phyloP scores from a whole-genome alignment of 495 filamentous ascomycete genomes.

The Penicillium soppii region DNA sequence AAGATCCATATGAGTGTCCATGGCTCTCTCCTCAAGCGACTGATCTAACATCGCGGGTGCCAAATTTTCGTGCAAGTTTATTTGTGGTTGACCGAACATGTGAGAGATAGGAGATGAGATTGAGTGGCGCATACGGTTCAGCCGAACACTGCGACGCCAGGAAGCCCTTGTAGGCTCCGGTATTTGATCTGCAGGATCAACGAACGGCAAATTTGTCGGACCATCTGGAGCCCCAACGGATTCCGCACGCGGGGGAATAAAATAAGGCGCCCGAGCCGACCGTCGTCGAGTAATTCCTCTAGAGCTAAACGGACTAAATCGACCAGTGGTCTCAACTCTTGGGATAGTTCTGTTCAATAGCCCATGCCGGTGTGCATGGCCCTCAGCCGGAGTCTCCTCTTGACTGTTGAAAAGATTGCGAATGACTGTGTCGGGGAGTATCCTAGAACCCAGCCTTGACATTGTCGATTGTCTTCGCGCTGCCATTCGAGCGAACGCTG shows the following conservation, averaged over 20 bases:
- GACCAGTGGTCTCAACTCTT: constrained; percentile 38
- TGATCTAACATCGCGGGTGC: neutral
- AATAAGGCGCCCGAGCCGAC: constrained; percentile 36
- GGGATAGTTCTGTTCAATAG: constrained; percentile 39
- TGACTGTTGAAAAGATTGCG: constrained; percentile 44
- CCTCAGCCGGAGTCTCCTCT: constrained; percentile 50
- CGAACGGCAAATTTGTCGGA: constrained; percentile 17
- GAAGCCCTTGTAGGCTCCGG: constrained; percentile 36
- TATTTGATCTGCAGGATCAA: constrained; percentile 24
- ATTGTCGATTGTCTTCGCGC: constrained; percentile 52
- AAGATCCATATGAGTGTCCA: constrained; percentile 46
- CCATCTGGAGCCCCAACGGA: constrained; percentile 27
- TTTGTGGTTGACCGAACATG: constrained; percentile 42
- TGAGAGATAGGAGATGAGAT: constrained; percentile 45
- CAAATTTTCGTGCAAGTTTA: constrained; percentile 15
- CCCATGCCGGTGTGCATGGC: constrained; percentile 50
- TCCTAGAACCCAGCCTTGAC: constrained; percentile 49
- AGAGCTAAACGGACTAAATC: constrained; percentile 46
- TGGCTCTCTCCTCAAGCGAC: constrained; percentile 22
- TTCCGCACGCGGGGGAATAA: constrained; percentile 37
- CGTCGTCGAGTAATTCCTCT: constrained; percentile 42
- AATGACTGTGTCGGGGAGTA: constrained; percentile 50
- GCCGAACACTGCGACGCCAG: constrained; percentile 44
- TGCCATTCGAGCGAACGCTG: constrained; percentile 41
- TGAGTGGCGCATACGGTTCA: constrained; percentile 45